Evolutionary conservation across 148 eudicot species (phyloP).

Genomic region (Chenopodium formosanum): DNA sequence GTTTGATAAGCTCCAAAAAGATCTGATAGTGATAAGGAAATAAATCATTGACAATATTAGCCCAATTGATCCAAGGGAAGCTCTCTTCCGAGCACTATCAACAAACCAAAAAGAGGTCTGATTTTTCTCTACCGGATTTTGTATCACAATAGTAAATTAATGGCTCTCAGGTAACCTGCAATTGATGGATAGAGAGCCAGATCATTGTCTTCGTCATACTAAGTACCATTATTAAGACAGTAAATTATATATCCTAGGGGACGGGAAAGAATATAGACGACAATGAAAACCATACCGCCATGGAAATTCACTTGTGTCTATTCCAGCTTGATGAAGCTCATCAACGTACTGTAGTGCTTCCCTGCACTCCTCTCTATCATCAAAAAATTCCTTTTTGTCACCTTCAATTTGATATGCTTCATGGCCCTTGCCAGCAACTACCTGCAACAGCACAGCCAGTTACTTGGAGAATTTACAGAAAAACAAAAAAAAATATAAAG

Average conservation of each 20-base stretch:
- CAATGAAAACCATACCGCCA: conserved; percentile 64
- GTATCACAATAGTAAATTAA: conserved; percentile 29
- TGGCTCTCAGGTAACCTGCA: conserved; percentile 95
- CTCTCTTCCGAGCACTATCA: conserved; percentile 13
- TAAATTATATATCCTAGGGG: background rate
- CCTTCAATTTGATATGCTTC: conserved; percentile 75
- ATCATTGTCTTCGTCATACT: background rate
- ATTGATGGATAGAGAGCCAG: background rate
- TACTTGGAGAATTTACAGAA: background rate
- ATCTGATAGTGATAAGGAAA: conserved; percentile 10
- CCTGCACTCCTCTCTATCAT: conserved; percentile 92
- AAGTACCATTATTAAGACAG: background rate
- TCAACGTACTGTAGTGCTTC: conserved; percentile 96
- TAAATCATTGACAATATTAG: background rate
- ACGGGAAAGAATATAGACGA: background rate
- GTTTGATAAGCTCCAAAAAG: conserved; percentile 7
- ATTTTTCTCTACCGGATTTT: conserved; percentile 14
- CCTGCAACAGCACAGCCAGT: conserved; percentile 45
- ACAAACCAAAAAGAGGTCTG: background rate
- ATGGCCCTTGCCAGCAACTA: conserved; percentile 96
- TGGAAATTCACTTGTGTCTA: conserved; percentile 98
- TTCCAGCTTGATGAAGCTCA: conserved; percentile 97
- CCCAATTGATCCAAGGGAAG: conserved; percentile 10
- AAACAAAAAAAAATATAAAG: background rate
- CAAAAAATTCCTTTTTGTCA: conserved; percentile 76